Evolutionary conservation across 257 asterid genomes (phyloP).

Genomic region (Gentiana macrophylla): DNA sequence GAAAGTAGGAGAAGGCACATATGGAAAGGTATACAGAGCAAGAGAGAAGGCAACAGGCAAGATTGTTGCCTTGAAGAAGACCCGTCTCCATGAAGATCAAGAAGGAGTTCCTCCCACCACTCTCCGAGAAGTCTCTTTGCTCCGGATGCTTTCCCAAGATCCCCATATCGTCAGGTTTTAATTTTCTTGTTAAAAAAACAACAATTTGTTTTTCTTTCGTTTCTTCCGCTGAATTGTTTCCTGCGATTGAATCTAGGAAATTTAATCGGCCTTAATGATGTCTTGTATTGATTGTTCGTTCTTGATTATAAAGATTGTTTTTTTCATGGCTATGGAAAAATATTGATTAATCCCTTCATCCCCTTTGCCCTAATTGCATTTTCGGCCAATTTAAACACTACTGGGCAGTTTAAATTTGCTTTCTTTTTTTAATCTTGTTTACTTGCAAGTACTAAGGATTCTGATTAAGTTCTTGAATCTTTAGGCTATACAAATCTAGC

Average conservation of each 20-base stretch:
- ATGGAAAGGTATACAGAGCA: conserved; percentile 89
- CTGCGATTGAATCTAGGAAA: background rate
- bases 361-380: background rate
- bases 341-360: too few relatives aligned
- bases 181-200: background rate
- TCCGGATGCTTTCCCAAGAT: conserved; percentile 87
- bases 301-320: too few relatives aligned
- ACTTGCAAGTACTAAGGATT: too few relatives aligned
- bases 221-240: background rate
- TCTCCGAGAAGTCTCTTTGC: conserved; percentile 85
- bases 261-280: background rate
- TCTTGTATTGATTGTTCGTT: too few relatives aligned
- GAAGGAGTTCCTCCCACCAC: conserved; percentile 99
- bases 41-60: conserved; percentile 85
- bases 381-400: background rate
- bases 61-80: conserved; percentile 85
- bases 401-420: background rate
- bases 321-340: background rate
- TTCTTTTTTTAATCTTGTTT: too few relatives aligned
- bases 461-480: too few relatives aligned
- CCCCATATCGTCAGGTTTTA: conserved; percentile 67
- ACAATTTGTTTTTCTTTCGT: background rate
- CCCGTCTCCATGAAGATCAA: conserved; percentile 92
- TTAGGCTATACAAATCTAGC: too few relatives aligned
- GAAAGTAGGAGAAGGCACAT: conserved; percentile 11